Evolutionary conservation across 345 rosid genomes (phyloP).

Genomic region (Sisymbrium irio): DNA sequence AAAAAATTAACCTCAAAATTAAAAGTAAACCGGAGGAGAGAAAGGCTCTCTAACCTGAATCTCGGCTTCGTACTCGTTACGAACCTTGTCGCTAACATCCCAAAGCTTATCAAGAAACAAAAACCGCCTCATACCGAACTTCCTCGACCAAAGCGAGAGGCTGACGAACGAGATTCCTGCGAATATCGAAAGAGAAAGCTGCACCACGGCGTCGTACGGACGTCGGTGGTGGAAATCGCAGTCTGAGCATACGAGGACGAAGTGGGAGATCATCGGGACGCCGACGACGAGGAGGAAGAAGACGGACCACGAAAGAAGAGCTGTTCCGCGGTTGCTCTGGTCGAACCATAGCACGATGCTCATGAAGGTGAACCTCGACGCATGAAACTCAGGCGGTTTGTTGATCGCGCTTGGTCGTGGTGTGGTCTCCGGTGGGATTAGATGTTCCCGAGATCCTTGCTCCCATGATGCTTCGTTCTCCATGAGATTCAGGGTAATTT

Average conservation of each 20-base stretch:
- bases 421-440: background rate
- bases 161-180: slow-evolving; percentile 62
- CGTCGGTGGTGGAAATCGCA: slow-evolving; percentile 67
- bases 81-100: slow-evolving; percentile 53
- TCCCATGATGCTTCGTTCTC: slow-evolving; percentile 23
- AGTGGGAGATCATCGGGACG: slow-evolving; percentile 74
- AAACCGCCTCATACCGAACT: slow-evolving; percentile 65
- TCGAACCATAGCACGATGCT: slow-evolving; percentile 46
- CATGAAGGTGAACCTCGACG: slow-evolving; percentile 20
- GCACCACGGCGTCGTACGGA: slow-evolving; percentile 74
- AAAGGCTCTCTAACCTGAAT: slow-evolving; percentile 59
- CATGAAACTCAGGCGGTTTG: slow-evolving; percentile 17
- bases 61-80: slow-evolving; percentile 53
- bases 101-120: slow-evolving; percentile 69
- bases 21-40: background rate
- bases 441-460: slow-evolving; percentile 31
- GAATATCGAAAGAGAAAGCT: slow-evolving; percentile 68
- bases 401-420: slow-evolving; percentile 18
- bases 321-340: slow-evolving; percentile 53
- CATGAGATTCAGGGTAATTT: slow-evolving; percentile 18
- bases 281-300: slow-evolving; percentile 60
- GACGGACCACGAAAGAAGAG: slow-evolving; percentile 62
- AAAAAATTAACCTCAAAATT: background rate
- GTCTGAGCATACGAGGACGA: slow-evolving; percentile 52
- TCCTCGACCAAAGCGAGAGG: slow-evolving; percentile 65